These are phyloP conservation scores for slime mould (Dictyostelium discoideum) DNA, from an alignment of 78 protist species.

Conservation along the genomic window DNA sequence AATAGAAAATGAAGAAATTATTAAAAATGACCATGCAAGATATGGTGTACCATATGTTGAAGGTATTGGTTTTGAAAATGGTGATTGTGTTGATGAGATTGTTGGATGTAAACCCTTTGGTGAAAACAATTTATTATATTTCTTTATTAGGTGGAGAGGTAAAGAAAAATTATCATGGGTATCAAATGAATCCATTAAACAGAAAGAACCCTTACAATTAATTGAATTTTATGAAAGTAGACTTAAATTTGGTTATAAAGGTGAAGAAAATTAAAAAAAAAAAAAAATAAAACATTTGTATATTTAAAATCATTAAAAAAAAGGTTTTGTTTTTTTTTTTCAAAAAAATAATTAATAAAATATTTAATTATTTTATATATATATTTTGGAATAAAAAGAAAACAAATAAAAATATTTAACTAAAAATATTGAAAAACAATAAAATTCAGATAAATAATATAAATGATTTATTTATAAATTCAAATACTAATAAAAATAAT, in stretches of 20 bases:
- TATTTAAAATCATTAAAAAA: neutral
- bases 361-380: no score
- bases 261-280: neutral
- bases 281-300: neutral
- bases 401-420: no score
- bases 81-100: neutral
- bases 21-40: neutral
- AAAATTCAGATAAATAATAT: no score
- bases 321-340: no score
- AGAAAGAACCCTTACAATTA: neutral
- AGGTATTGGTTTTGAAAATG: slow-evolving; percentile 8
- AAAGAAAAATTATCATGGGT: neutral
- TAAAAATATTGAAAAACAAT: no score
- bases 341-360: no score
- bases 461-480: no score
- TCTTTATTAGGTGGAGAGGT: neutral
- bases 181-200: neutral
- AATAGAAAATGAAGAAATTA: neutral
- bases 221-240: slow-evolving; percentile 20
- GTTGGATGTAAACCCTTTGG: slow-evolving; percentile 14
- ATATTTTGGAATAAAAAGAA: no score
- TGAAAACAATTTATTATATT: neutral
- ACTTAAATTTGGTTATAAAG: neutral
- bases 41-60: neutral
- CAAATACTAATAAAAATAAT: no score